Conservation (phyloP, 805 yeast genomes). For the Lipomyces orientalis region DNA sequence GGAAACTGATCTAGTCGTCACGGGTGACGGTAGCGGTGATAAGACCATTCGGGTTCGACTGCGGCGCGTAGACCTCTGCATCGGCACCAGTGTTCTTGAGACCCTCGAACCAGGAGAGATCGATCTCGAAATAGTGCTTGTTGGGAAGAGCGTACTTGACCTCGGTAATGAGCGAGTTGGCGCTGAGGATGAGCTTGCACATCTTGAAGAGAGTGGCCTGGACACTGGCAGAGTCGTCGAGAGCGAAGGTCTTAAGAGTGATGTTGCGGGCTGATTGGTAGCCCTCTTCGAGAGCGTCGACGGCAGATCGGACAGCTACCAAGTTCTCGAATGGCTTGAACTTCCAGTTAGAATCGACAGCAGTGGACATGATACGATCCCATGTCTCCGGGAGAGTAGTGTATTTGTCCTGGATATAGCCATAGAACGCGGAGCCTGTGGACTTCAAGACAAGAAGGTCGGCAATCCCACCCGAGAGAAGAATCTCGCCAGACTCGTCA, state of each 20-base stretch:
- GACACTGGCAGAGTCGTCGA: constrained; percentile 89
- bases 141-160: constrained; percentile 85
- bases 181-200: constrained; percentile 71
- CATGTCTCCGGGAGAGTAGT: constrained; percentile 83
- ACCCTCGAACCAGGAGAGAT: constrained; percentile 82
- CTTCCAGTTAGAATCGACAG: constrained; percentile 55
- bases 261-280: constrained; percentile 66
- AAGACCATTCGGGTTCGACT: constrained; percentile 89
- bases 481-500: constrained; percentile 41
- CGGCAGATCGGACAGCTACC: constrained; percentile 54
- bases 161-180: constrained; percentile 60
- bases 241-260: constrained; percentile 79
- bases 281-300: constrained; percentile 72
- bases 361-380: constrained; percentile 88
- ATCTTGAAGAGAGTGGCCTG: constrained; percentile 97
- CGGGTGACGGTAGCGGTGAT: constrained; percentile 88
- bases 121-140: constrained; percentile 85
- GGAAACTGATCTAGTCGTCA: constrained; percentile 43
- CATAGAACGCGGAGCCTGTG: constrained; percentile 92
- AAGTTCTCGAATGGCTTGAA: constrained; percentile 42
- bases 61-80: constrained; percentile 84
- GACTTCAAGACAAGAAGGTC: constrained; percentile 71
- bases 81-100: constrained; percentile 64
- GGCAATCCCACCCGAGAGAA: constrained; percentile 55
- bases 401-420: constrained; percentile 83